Base-by-base conservation (phyloP, 2,329 filamentous ascomycete species). In the Berkeleyomyces basicola region DNA sequence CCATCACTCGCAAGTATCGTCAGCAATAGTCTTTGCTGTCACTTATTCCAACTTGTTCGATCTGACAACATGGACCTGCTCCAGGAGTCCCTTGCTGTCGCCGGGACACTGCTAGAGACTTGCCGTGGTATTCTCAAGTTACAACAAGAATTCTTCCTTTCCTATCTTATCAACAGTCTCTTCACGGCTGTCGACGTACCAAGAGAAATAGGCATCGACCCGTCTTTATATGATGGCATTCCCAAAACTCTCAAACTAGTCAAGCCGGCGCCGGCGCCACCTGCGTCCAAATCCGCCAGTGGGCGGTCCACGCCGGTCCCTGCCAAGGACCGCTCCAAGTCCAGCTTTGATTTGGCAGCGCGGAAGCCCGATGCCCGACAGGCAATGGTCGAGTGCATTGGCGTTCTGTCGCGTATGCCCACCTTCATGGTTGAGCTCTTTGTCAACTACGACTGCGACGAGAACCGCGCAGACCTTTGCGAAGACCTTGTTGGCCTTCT, bases 331-430 rank as follows among this genome's bases (percentile, higher is more conserved):
- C 83, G 93, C 61, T 90, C 95, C 72, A 93, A 90, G 71, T 80
- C 97, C 43, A 93, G 93, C 0, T 78, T 99, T 70, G 93, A 97
- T 73, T 92, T 93, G 1, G 91, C 92, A 7, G 83, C 88, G 43
- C 82, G 93, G 66, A 96, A 95, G 71, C 93, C 93, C 3, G 95
- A 99, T 73, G 91, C 93, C 39, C 82, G 93, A 67, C 93, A 99
- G 76, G 91, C 93, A 40, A 99, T 99, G 93, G 90, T 99, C 3
- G 93, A 99, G 74, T 95, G 88, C 68, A 86, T 99, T 53, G 91
- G 92, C 43, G 90, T 92, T 62, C 77, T 99, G 65, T 88, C 90
- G 44, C 82, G 95, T 49, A 96, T 99, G 78, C 90, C 93, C 0
- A 91, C 85, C 49, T 99, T 95, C 70, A 90, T 97, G 83, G 84